phyloP scores from a whole-genome alignment of 768 basidiomycete species.

The Roridomyces roridus region DNA sequence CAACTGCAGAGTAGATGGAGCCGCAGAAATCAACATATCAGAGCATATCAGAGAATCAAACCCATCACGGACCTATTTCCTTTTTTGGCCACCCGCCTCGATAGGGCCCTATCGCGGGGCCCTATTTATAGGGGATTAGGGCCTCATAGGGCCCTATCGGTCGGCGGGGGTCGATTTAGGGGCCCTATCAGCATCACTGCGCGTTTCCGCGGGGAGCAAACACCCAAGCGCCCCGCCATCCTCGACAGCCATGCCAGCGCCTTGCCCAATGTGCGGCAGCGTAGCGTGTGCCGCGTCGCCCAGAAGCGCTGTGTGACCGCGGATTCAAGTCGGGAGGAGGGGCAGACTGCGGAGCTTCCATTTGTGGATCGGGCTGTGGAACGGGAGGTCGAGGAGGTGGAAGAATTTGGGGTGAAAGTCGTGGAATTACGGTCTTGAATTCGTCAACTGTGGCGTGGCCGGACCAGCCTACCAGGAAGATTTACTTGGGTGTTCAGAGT shows the following conservation, averaged over 20 bases:
- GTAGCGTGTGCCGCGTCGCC: conserved; percentile 28
- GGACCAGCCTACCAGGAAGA: neutral
- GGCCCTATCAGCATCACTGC: too few relatives aligned
- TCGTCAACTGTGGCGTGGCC: neutral
- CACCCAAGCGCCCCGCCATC: conserved; percentile 6
- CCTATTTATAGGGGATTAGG: too few relatives aligned
- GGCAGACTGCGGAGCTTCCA: neutral
- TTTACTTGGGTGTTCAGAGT: neutral
- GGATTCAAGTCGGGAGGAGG: neutral
- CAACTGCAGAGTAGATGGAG: too few relatives aligned
- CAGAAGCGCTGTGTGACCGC: neutral
- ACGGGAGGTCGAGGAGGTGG: neutral
- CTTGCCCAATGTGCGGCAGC: conserved; percentile 27
- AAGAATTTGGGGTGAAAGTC: conserved; percentile 4
- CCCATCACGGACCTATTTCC: too few relatives aligned
- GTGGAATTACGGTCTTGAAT: neutral
- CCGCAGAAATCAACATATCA: too few relatives aligned
- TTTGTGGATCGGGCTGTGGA: neutral
- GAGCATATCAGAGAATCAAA: too few relatives aligned
- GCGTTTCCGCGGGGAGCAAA: conserved; percentile 8
- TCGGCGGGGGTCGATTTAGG: too few relatives aligned
- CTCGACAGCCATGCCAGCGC: conserved; percentile 33
- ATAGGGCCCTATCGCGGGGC: too few relatives aligned
- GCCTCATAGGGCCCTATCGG: too few relatives aligned
- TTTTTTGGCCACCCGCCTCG: too few relatives aligned